Conservation (phyloP, 75 land plant species). For the Pinus taeda region DNA sequence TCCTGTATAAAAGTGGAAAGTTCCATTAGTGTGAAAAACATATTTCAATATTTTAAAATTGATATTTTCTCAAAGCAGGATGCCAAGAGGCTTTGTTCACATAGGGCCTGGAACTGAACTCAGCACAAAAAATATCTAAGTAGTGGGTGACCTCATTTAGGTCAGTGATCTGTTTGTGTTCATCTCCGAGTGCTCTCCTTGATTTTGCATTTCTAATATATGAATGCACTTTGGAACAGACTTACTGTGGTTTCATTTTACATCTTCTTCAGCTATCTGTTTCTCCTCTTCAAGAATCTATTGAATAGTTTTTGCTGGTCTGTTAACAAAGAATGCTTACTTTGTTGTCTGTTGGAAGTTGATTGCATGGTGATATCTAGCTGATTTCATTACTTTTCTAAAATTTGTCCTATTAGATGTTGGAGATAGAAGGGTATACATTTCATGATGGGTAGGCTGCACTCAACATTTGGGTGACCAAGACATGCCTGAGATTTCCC, state of each 20-base stretch:
- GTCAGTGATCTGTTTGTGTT: constrained; percentile 10
- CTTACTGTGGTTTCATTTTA: not conserved
- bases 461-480: constrained; percentile 8
- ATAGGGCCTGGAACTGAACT: constrained; percentile 9
- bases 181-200: not conserved
- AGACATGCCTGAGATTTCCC: constrained; percentile 7
- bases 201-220: not conserved
- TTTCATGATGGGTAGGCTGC: constrained; percentile 11
- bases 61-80: too few species aligned
- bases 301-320: constrained; percentile 6
- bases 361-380: not conserved
- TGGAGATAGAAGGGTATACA: constrained; percentile 9
- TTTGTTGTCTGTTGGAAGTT: constrained; percentile 3
- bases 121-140: constrained; percentile 5
- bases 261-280: constrained; percentile 3
- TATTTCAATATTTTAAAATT: not conserved
- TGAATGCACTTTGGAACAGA: constrained; percentile 2
- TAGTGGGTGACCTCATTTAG: constrained; percentile 5
- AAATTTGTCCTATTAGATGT: constrained; percentile 8
- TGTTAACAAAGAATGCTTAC: constrained; percentile 4
- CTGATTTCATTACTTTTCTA: constrained; percentile 9
- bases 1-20: not conserved
- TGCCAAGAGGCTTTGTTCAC: not conserved
- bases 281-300: constrained; percentile 9
- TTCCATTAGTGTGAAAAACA: not conserved